Conservation (phyloP, 2,329 filamentous ascomycete species). For the Botrytis paeoniae region DNA sequence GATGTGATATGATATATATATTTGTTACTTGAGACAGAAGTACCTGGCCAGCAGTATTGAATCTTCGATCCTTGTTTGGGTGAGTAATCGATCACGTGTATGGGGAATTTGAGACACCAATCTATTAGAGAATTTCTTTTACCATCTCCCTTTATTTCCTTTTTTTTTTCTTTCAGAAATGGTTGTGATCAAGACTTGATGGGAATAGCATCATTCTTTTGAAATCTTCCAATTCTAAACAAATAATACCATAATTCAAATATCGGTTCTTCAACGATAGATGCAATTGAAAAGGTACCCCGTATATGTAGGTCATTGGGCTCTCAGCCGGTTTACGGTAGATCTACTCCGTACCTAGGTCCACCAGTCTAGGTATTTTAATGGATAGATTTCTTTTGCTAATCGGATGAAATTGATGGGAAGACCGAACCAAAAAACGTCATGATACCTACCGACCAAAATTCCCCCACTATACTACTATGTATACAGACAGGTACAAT, state of each 20-base stretch:
- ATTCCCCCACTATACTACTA: background rate
- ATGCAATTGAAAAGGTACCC: background rate
- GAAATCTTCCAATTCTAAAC: too few relatives aligned
- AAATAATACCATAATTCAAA: background rate
- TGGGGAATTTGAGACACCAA: background rate
- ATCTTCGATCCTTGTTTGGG: background rate
- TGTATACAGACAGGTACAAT: background rate
- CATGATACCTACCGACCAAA: background rate
- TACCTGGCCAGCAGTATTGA: background rate
- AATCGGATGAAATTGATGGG: background rate
- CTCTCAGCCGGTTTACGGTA: background rate
- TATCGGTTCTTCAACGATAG: background rate
- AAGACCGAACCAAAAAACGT: slow-evolving; percentile 8
- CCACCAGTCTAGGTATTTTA: too few relatives aligned
- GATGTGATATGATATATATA: background rate
- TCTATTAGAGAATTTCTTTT: background rate
- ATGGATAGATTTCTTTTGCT: background rate
- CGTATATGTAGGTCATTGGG: background rate
- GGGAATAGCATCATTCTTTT: background rate
- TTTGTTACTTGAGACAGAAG: background rate
- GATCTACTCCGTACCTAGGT: background rate
- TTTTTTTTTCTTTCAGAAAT: background rate
- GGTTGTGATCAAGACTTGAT: background rate
- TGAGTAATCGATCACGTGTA: slow-evolving; percentile 1
- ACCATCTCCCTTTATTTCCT: background rate